phyloP scores from a whole-genome alignment of 768 basidiomycete genomes.

The Aureoboletus auriporus region DNA sequence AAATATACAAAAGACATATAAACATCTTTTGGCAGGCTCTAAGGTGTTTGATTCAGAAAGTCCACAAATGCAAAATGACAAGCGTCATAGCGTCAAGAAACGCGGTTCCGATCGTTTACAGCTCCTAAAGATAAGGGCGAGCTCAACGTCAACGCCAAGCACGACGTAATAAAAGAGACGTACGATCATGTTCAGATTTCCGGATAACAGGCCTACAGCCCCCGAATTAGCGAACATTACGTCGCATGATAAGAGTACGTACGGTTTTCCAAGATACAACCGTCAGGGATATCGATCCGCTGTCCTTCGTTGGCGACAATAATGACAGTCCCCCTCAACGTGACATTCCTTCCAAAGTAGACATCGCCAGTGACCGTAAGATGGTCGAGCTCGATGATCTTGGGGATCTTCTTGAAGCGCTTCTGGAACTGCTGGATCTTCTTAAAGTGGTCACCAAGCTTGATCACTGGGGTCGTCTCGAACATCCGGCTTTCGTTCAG shows the following conservation, averaged over 20 bases:
- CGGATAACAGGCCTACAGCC: constrained; percentile 57
- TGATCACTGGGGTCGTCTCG: constrained; percentile 65
- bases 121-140: constrained; percentile 22
- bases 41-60: constrained; percentile 7
- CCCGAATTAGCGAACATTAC: constrained; percentile 11
- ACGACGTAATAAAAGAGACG: constrained; percentile 16
- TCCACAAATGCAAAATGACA: constrained; percentile 18
- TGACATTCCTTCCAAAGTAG: constrained; percentile 61
- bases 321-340: constrained; percentile 65
- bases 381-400: constrained; percentile 71
- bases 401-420: constrained; percentile 72
- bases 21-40: not conserved
- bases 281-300: constrained; percentile 73
- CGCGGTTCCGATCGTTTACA: constrained; percentile 18
- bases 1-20: not conserved
- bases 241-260: constrained; percentile 12
- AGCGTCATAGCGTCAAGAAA: constrained; percentile 3
- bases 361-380: constrained; percentile 70
- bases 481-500: constrained; percentile 59
- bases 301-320: constrained; percentile 76
- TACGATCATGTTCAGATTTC: constrained; percentile 72
- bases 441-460: constrained; percentile 76
- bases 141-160: not conserved
- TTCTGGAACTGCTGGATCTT: constrained; percentile 71
- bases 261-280: constrained; percentile 68